A percentile compares a stretch with the other conserved stretches of the same genome.
These are phyloP conservation scores for Primulina eburnea DNA, from an alignment of 257 asterid genomes.

Conservation along the genomic window DNA sequence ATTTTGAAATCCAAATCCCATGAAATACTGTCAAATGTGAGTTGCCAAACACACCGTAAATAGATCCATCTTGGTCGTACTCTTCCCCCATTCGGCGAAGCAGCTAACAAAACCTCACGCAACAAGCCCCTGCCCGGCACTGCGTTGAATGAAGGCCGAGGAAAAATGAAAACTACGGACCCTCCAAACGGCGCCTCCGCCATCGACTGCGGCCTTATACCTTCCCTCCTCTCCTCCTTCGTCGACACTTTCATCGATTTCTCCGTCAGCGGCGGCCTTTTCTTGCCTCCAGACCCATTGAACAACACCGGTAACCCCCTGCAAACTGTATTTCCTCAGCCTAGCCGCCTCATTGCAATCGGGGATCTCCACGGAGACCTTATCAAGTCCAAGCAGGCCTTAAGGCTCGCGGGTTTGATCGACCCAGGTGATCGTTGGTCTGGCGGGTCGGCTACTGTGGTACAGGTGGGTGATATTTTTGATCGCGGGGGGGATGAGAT, in stretches of 20 bases:
- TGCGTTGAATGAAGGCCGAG: too few species aligned
- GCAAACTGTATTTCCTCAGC: conserved; percentile 59
- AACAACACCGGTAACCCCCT: conserved; percentile 21
- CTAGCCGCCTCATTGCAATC: conserved; percentile 71
- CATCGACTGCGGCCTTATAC: conserved; percentile 53
- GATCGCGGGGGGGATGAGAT: conserved; percentile 96
- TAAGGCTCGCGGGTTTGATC: conserved; percentile 66
- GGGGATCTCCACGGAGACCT: conserved; percentile 99
- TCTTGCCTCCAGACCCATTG: conserved; percentile 45
- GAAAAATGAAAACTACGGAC: conserved; percentile 23
- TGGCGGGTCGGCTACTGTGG: conserved; percentile 80
- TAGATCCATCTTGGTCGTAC: too few species aligned
- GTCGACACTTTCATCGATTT: conserved; percentile 81
- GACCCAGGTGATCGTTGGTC: conserved; percentile 63
- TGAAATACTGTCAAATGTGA: too few species aligned
- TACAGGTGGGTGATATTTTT: conserved; percentile 83
- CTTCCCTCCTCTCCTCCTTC: conserved; percentile 62
- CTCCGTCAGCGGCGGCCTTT: conserved; percentile 87
- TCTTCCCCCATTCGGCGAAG: too few species aligned
- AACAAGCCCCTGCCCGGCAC: too few species aligned
- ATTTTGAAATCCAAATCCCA: too few species aligned
- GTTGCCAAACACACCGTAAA: too few species aligned
- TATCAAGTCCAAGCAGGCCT: conserved; percentile 63
- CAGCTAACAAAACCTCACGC: too few species aligned
- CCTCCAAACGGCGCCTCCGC: conserved; percentile 21